These are phyloP conservation scores for Pleurotus cornucopiae DNA, from an alignment of 768 basidiomycete genomes.

Conservation along the genomic window DNA sequence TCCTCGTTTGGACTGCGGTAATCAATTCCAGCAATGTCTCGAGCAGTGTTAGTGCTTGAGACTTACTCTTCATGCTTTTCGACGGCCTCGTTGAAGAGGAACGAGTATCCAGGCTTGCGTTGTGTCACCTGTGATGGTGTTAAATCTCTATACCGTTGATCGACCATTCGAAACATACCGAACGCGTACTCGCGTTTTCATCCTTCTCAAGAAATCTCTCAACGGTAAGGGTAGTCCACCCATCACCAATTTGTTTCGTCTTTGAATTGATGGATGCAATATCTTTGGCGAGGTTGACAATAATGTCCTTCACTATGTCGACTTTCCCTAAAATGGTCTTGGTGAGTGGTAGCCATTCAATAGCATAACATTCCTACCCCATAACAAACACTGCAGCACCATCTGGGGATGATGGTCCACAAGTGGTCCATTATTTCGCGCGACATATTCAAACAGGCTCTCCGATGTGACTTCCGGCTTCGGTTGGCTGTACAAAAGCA, in stretches of 20 bases:
- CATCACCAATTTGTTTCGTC: constrained; percentile 15
- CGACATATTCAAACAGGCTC: constrained; percentile 80
- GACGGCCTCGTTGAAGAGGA: constrained; percentile 48
- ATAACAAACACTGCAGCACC: constrained; percentile 85
- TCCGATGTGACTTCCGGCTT: constrained; percentile 17
- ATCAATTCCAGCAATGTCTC: constrained; percentile 7
- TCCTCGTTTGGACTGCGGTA: constrained; percentile 43
- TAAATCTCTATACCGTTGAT: too few relatives aligned
- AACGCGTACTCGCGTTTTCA: constrained; percentile 4
- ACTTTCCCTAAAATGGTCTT: constrained; percentile 58
- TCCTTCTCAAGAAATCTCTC: constrained; percentile 51
- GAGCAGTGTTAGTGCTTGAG: not conserved
- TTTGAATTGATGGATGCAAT: constrained; percentile 21
- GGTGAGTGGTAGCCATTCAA: not conserved
- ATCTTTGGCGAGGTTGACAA: constrained; percentile 57
- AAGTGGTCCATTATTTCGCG: constrained; percentile 79
- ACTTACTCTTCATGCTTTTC: constrained; percentile 35
- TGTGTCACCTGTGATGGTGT: too few relatives aligned
- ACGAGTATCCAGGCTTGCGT: constrained; percentile 27
- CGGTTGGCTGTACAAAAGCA: constrained; percentile 71
- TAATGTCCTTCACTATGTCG: constrained; percentile 79
- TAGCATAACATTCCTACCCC: constrained; percentile 52
- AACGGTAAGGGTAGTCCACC: constrained; percentile 51
- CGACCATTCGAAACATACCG: constrained; percentile 12
- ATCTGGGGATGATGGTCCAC: constrained; percentile 93